Conservation (phyloP, 1,139 yeast genomes). For the Pichia kudriavzevii region DNA sequence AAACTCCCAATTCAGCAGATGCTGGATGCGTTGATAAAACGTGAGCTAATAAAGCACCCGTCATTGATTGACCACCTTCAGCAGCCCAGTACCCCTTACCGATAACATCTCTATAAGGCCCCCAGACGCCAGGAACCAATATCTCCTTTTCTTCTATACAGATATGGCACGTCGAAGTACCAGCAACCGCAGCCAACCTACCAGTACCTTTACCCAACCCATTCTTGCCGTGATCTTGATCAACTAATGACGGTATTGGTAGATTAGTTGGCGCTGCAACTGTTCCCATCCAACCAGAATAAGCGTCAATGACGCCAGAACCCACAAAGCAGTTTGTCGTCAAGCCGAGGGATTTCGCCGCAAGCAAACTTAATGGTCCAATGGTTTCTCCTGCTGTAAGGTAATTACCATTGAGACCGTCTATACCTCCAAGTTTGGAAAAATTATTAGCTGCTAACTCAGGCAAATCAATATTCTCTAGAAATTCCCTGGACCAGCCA, state of each 20-base stretch:
- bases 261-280: conserved; percentile 72
- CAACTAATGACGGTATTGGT: conserved; percentile 39
- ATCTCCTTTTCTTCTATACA: conserved; percentile 79
- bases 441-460: conserved; percentile 76
- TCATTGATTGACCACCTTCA: conserved; percentile 98
- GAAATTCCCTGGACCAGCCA: conserved; percentile 86
- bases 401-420: conserved; percentile 63
- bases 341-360: conserved; percentile 84
- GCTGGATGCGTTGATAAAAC: conserved; percentile 91
- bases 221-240: conserved; percentile 34
- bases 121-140: conserved; percentile 97
- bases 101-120: conserved; percentile 90
- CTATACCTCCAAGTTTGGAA: conserved; percentile 75
- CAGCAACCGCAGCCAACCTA: conserved; percentile 94
- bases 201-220: conserved; percentile 62
- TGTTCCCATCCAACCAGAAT: conserved; percentile 98
- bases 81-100: conserved; percentile 90
- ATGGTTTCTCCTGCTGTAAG: conserved; percentile 84
- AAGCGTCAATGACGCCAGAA: conserved; percentile 94
- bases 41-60: conserved; percentile 89
- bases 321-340: conserved; percentile 79
- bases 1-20: conserved; percentile 48
- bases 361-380: conserved; percentile 54
- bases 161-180: conserved; percentile 95
- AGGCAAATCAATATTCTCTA: conserved; percentile 57